phyloP scores from a whole-genome alignment of 768 basidiomycete genomes.

The Coprinopsis marcescibilis region DNA sequence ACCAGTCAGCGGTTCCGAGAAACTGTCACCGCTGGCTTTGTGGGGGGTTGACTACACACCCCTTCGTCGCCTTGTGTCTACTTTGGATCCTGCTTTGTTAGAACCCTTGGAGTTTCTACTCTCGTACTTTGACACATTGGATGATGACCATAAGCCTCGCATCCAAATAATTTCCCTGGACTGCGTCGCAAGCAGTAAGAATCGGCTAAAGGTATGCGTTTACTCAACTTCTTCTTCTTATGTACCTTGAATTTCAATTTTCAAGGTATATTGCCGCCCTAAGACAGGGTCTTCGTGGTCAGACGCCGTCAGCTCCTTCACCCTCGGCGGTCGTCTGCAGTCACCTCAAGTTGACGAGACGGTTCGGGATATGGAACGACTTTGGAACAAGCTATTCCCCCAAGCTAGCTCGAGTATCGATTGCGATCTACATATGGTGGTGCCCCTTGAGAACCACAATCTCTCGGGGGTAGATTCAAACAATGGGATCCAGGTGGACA shows the following conservation, averaged over 20 bases:
- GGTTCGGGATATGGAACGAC: conserved; percentile 18
- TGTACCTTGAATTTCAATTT: not conserved
- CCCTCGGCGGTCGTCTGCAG: conserved; percentile 23
- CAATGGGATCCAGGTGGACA: conserved; percentile 6
- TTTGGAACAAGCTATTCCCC: conserved; percentile 28
- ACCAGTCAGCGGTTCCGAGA: too few species aligned
- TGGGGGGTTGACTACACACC: conserved; percentile 22
- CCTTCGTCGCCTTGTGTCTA: conserved; percentile 17
- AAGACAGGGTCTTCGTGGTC: conserved; percentile 23
- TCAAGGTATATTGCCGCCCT: conserved; percentile 26
- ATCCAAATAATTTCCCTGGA: conserved; percentile 25
- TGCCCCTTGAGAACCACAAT: not conserved
- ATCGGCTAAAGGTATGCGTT: conserved; percentile 23
- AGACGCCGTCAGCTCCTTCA: conserved; percentile 21
- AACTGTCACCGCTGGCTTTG: too few species aligned
- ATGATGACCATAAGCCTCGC: conserved; percentile 19
- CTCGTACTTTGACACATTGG: conserved; percentile 20
- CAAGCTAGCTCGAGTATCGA: conserved; percentile 19
- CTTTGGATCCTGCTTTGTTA: conserved; percentile 20
- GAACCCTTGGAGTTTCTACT: conserved; percentile 23
- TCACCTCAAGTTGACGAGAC: conserved; percentile 18
- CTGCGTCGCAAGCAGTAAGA: conserved; percentile 20
- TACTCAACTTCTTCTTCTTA: not conserved
- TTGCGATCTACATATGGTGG: conserved; percentile 16
- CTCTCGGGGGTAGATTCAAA: not conserved